Evolutionary conservation across 2,329 filamentous ascomycete genomes (phyloP), one percentile per base, ranked within the genome.

Genomic region (Cercospora berteroae): DNA sequence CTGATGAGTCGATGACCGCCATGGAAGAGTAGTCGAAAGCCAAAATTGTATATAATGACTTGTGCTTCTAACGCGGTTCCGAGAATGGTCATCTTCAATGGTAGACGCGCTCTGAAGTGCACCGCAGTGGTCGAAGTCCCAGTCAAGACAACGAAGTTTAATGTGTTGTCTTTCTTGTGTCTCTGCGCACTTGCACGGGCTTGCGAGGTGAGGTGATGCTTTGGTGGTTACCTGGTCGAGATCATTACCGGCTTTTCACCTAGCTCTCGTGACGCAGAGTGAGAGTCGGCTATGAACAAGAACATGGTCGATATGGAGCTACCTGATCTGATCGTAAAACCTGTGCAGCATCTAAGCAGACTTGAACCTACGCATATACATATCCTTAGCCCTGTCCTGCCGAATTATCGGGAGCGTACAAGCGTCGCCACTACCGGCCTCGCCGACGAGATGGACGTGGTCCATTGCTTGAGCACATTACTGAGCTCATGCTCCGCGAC

Each of bases 401-500:
- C 23, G 48, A n/a, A 8, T 8, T 8, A 5, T 7, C 8, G 27
- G 48, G 12, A 29, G 12, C 48, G 16, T 16, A 55, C 48, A 13
- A 55, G 23, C 48, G 12, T 23, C 7, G 8, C 12, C 48, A 23
- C 23, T 27, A 23, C 23, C n/a, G 13, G 23, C 48, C 9, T 8
- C 23, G 2, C 12, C 48, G 16, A 29, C 6, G 13, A n/a, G n/a
- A 55, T 25, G 23, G 2, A 55, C 16, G 5, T n/a, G 16, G 23
- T 27, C 48, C 20, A 25, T 29, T n/a, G 2, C 7, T 23, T 16
- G 12, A n/a, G 12, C 3, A 16, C 48, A 55, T 8, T 13, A 16
- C 12, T 25, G 23, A 55, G 48, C 48, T 55, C 48, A 64, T 42
- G 61, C 61, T 16, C 66, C 66, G 18, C 66, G 66, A 29, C 66